These are phyloP conservation scores for Phtheirospermum japonicum DNA, from an alignment of 257 asterid genomes.

Conservation along the genomic window DNA sequence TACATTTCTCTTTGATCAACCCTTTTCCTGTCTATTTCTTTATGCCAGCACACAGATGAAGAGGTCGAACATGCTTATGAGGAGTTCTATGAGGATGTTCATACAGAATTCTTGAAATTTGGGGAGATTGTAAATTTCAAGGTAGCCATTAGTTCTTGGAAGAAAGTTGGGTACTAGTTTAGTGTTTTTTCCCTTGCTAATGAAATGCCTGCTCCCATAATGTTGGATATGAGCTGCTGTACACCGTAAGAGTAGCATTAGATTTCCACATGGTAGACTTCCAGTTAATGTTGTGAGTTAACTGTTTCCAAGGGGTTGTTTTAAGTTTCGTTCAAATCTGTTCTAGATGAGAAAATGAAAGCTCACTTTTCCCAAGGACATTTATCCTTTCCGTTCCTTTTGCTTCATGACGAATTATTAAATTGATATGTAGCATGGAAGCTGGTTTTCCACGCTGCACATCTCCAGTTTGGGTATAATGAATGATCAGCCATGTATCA, in stretches of 20 bases:
- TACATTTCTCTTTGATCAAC: constrained; percentile 37
- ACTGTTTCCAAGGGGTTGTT: constrained; percentile 4
- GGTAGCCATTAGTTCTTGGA: constrained; percentile 43
- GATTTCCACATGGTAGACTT: not conserved
- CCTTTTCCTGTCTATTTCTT: constrained; percentile 32
- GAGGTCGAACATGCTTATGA: constrained; percentile 84
- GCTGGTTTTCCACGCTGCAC: constrained; percentile 3
- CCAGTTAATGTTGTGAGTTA: constrained; percentile 10
- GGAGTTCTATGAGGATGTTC: constrained; percentile 97
- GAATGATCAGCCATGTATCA: constrained; percentile 31
- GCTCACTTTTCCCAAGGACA: constrained; percentile 7
- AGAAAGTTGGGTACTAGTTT: constrained; percentile 7
- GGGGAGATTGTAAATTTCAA: constrained; percentile 94
- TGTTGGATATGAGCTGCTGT: constrained; percentile 19
- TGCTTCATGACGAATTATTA: constrained; percentile 13
- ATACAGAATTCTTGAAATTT: constrained; percentile 89
- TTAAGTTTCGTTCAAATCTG: not conserved
- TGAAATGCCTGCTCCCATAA: constrained; percentile 1
- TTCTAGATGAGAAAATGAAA: constrained; percentile 21
- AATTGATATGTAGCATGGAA: constrained; percentile 1
- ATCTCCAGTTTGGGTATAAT: constrained; percentile 27
- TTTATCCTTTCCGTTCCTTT: constrained; percentile 15
- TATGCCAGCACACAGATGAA: constrained; percentile 80
- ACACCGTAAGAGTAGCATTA: constrained; percentile 11
- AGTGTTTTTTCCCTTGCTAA: not conserved